phyloP scores from a whole-genome alignment of 2,329 filamentous ascomycete genomes.

The Akanthomyces uredinophilus region DNA sequence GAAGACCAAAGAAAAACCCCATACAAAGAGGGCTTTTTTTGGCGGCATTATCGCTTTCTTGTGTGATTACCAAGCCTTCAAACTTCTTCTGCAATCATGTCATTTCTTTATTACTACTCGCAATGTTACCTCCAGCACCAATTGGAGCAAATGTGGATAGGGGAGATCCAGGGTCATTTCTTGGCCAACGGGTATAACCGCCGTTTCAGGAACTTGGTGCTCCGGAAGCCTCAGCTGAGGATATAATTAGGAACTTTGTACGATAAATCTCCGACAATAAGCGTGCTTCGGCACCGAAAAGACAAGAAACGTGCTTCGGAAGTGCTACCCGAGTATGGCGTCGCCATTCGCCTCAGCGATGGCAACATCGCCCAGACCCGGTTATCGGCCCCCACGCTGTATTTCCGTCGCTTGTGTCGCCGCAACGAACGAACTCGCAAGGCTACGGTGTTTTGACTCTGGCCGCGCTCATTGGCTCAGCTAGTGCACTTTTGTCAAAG shows the following conservation, averaged over 20 bases:
- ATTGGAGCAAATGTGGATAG: background rate
- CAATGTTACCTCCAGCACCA: background rate
- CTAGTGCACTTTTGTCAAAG: background rate
- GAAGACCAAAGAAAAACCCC: too few relatives aligned
- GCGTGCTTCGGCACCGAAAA: background rate
- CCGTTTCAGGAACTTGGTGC: background rate
- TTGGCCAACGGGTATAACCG: background rate
- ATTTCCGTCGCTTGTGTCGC: background rate
- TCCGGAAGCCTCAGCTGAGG: background rate
- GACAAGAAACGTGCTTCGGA: background rate
- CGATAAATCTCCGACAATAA: background rate
- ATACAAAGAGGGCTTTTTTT: too few relatives aligned
- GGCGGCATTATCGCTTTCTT: too few relatives aligned
- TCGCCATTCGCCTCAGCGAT: conserved; percentile 1
- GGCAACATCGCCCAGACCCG: conserved; percentile 9
- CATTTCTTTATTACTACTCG: background rate
- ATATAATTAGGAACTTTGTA: background rate
- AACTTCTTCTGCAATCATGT: background rate
- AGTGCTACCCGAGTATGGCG: background rate
- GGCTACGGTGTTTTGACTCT: background rate
- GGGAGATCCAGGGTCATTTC: background rate
- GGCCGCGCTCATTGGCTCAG: background rate
- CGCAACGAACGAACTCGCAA: too few relatives aligned
- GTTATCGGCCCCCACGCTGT: background rate
- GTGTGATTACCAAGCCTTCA: background rate